Evolutionary conservation across 2,329 filamentous ascomycete species (phyloP).

Genomic region (Fusarium buharicum): DNA sequence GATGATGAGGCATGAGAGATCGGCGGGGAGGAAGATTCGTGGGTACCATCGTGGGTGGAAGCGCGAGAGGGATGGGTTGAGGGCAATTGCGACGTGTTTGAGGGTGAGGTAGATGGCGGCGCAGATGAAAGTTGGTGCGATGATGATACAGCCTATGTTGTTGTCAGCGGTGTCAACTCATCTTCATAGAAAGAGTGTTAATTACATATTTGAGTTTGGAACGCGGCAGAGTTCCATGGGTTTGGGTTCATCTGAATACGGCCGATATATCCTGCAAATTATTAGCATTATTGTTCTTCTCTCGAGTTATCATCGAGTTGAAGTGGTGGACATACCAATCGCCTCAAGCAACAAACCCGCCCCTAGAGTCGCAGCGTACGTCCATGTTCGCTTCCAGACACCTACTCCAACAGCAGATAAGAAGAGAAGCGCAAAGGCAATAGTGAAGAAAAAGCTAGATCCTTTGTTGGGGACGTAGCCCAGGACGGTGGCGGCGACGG

Average conservation of each 20-base stretch:
- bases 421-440: conserved; percentile 59
- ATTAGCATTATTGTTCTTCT: neutral
- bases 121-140: conserved; percentile 69
- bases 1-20: conserved; percentile 67
- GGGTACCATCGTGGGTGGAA: conserved; percentile 64
- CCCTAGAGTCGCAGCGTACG: conserved; percentile 61
- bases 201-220: conserved; percentile 66
- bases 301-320: neutral
- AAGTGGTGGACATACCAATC: conserved; percentile 53
- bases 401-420: conserved; percentile 57
- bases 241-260: conserved; percentile 62
- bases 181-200: too few relatives aligned
- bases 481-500: conserved; percentile 63
- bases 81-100: conserved; percentile 65
- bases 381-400: conserved; percentile 64
- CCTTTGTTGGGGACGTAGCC: conserved; percentile 68
- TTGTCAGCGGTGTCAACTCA: too few relatives aligned
- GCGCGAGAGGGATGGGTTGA: conserved; percentile 62
- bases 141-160: conserved; percentile 58
- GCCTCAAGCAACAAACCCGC: conserved; percentile 63
- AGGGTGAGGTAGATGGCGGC: conserved; percentile 72
- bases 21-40: conserved; percentile 67
- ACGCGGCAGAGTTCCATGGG: conserved; percentile 64
- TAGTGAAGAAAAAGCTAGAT: conserved; percentile 65
- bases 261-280: conserved; percentile 61